Evolutionary conservation across 2,329 filamentous ascomycete species (phyloP), one percentile per base, ranked within the genome.

Genomic region (Lasiodiplodia sp.): DNA sequence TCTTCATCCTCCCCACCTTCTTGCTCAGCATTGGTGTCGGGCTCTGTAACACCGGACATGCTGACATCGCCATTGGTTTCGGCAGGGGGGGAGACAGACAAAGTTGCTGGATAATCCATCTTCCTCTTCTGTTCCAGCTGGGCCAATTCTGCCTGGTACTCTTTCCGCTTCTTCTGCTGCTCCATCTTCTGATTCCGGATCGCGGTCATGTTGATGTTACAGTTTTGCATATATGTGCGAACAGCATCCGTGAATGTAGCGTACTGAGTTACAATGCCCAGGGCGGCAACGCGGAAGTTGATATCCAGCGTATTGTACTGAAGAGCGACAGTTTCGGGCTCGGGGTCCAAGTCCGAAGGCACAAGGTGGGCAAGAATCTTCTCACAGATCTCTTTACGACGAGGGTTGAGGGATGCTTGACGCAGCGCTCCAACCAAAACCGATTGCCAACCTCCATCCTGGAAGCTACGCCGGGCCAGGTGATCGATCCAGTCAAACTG

Each of bases 101-200:
- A 86, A 73, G 92, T 92, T n/a, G 91, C 89, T 0, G 92, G 92
- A 18, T 92, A 81, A 28, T 92, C 81, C 52, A 91, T 88, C 79
- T 92, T 93, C 69, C 89, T 87, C 77, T 93, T 88, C 66, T 93
- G 90, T 71, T 93, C 91, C 2, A 94, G 83, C 31, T 84, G 82
- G 71, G 89, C 90, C 31, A 95, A 82, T 66, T 94, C 91, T 78
- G 84, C 86, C 81, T 82, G 87, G 83, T 84, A 80, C 72, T 83
- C 81, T 78, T 90, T 91, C 71, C 92, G 90, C 73, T 92, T 88
- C 72, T 94, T 88, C 81, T 98, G 95, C 80, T 90, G 91, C 72
- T 97, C 93, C 70, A 97, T 97, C 83, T 97, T 97, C 77, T 96
- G 92, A 80, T 99, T 99, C 62, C 96, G 90, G 76, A 96, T 93